These are phyloP conservation scores for Carex parvula DNA, from an alignment of 176 grass and related monocot species.

Conservation along the genomic window DNA sequence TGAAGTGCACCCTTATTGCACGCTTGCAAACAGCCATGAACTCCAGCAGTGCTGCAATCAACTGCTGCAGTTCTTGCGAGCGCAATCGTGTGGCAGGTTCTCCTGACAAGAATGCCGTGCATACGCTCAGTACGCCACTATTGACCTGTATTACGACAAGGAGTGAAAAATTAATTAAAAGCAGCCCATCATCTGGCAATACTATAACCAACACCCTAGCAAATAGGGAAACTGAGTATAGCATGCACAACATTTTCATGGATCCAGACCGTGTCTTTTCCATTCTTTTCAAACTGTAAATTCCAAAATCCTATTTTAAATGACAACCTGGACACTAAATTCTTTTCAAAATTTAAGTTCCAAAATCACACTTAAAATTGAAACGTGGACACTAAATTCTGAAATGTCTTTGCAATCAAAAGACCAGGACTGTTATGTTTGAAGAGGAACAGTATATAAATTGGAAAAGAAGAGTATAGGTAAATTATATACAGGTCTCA, in stretches of 20 bases:
- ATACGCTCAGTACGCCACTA: slow-evolving; percentile 92
- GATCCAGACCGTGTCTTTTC: neutral
- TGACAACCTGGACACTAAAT: neutral
- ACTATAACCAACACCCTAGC: neutral
- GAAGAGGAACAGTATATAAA: neutral
- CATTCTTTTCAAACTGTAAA: neutral
- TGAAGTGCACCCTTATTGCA: slow-evolving; percentile 91
- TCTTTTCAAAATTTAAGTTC: neutral
- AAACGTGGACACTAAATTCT: neutral
- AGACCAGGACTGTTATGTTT: neutral
- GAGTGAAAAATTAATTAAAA: slow-evolving; percentile 1
- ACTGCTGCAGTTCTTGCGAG: slow-evolving; percentile 93
- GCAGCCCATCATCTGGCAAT: neutral
- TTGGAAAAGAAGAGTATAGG: neutral
- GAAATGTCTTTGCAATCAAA: neutral
- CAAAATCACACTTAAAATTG: neutral
- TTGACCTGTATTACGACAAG: slow-evolving; percentile 65
- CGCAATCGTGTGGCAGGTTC: slow-evolving; percentile 92
- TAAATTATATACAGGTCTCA: neutral
- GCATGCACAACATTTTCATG: neutral
- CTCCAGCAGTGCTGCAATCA: slow-evolving; percentile 91
- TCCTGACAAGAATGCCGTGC: slow-evolving; percentile 94
- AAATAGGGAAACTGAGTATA: neutral
- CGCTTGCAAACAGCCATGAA: slow-evolving; percentile 99
- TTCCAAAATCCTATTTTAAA: neutral